Base-by-base conservation (phyloP, 495 filamentous ascomycete genomes). In the Penicillium chermesinum region DNA sequence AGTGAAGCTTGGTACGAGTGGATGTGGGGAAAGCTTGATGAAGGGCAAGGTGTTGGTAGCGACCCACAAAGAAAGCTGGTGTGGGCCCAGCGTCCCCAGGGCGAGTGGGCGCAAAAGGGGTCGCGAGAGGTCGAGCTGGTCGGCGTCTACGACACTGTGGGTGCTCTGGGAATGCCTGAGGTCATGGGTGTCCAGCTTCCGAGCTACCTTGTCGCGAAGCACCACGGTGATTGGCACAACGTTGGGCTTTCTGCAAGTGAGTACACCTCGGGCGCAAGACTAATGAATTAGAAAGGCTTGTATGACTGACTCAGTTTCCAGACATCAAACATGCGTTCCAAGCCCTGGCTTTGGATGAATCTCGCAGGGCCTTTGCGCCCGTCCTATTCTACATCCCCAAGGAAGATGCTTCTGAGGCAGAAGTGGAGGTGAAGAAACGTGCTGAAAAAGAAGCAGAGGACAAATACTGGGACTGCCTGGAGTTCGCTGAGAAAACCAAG, bases 141-240 rank as follows among this genome's bases (percentile, higher is more conserved):
- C 35, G 80, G 72, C 14, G 79, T 82, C 5, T 84, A 67, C 63
- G 80, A 84, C 49, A 84, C 80, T 0, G 81, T 85, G 7, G 81
- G 76, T 9, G 40, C 55, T 15, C 42, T 62, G 39, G 59, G 58
- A 19, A 55, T 61, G 49, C 58, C 58, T 1, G 54, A 52, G 25
- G 52, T 61, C 1, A 15, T 62, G 2, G 55, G 59, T 1, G 14
- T 62, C 6, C 58, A 58, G 20, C 19, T 59, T 2, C 52, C 55
- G 2, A 42, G 5, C 10, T 5, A 5, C 10, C 25, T 30, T 5
- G 4, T 30, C 25, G 15, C 44, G 6, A 37, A 44, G 7, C 32
- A 33, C 1, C 49, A 43, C 17, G 39, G 51, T 8, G 42, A 46
- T 15, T 57, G 54, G 50, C 46, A 57, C 34, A 57, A 57, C 19